Base-by-base conservation (phyloP, 176 grass and related monocot genomes). In the Tillandsia fasciculata region DNA sequence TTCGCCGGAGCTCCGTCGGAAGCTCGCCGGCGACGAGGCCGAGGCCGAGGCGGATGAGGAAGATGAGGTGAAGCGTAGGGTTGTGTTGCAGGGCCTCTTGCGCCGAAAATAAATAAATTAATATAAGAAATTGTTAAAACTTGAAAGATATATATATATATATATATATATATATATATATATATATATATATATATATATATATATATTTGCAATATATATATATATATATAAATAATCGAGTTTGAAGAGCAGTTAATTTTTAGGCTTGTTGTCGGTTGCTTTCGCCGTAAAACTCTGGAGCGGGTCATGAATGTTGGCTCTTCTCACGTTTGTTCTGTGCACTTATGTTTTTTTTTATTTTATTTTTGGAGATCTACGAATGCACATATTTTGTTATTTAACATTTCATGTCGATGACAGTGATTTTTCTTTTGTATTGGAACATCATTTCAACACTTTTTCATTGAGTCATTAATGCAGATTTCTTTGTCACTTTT, bases 71-170 rank as follows among this genome's bases (percentile, higher is more conserved):
- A 69, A 65, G 75, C 61, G 20, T n/a, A 82, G 22, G 64, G 79
- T 70, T 50, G 64, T 85, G 53, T 53, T 3, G 51, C 12, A 70
- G 28, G 56, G 68, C 22, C 75, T 66, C 64, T 51, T 52, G 12
- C 1, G 9, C 17, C 53, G 76, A 65, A 85, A 82, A 72, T 54
- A 64, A 65, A 79, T 69, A 84, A 59, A 20, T 57, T 12, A 11
- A 57, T 15, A 57, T 13, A 57, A 57, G 3, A 17, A 57, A 57
- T 4, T 15, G 13, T 15, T 42, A 12, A 8, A 57, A 57, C n/a
- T 57, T 15, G 56, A 2, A 61, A 56, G 15, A 10, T 1, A 24
- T 24, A 24, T 24, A 24, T 12, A 53, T 12, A n/a, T 2, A 53
- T 53, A 9, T 11, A 53, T 11, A 53, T 11, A 53, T 11, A 12